Evolutionary conservation across 441 rosid species (phyloP).

Genomic region (Erodium trifolium): DNA sequence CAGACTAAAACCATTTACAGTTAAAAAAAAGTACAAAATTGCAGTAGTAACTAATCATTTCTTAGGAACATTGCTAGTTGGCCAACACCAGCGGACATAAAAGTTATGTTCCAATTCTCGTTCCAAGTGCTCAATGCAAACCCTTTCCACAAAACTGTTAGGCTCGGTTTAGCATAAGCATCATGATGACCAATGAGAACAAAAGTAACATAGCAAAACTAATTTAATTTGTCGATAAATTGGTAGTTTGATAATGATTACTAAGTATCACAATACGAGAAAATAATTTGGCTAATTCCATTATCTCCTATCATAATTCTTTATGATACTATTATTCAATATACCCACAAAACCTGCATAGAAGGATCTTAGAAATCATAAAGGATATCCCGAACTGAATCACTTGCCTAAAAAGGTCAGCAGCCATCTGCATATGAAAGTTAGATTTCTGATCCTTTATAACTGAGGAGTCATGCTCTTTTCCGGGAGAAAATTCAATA

Average conservation of each 20-base stretch:
- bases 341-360: constrained; percentile 10
- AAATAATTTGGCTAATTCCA: background rate
- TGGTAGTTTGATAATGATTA: background rate
- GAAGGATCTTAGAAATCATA: background rate
- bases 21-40: background rate
- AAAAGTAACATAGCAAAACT: background rate
- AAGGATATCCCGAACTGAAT: constrained; percentile 4
- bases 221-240: background rate
- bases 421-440: constrained; percentile 70
- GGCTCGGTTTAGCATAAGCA: background rate
- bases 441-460: constrained; percentile 72
- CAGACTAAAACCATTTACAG: background rate
- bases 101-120: background rate
- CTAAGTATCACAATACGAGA: background rate
- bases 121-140: background rate
- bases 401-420: constrained; percentile 75
- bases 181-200: background rate
- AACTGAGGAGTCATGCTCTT: constrained; percentile 63
- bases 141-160: background rate
- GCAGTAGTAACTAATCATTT: background rate
- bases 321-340: background rate
- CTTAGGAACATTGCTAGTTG: background rate
- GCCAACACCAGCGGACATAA: background rate
- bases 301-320: background rate
- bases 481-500: constrained; percentile 25